phyloP scores from a whole-genome alignment of 345 rosid genomes.

The Turnera subulata region DNA sequence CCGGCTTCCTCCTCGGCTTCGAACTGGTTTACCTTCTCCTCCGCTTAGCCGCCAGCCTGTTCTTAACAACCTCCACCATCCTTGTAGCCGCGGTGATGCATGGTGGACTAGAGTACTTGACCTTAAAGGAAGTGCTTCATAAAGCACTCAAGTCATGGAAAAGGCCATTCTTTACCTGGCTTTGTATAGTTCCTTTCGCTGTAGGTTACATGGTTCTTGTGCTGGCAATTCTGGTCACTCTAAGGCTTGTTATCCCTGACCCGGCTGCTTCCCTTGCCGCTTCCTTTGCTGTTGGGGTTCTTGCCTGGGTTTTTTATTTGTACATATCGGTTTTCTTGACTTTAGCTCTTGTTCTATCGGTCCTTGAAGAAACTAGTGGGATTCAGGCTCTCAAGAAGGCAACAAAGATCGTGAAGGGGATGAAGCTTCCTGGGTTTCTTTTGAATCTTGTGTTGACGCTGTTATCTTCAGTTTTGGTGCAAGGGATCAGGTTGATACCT shows the following conservation, averaged over 20 bases:
- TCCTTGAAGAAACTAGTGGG: constrained; percentile 48
- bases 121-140: constrained; percentile 23
- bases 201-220: constrained; percentile 33
- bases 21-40: constrained; percentile 19
- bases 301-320: constrained; percentile 19
- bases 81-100: constrained; percentile 32
- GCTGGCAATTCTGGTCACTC: constrained; percentile 10
- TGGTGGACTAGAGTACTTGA: constrained; percentile 6
- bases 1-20: constrained; percentile 14
- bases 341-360: constrained; percentile 49
- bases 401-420: constrained; percentile 43
- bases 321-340: constrained; percentile 47
- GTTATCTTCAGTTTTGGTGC: constrained; percentile 8
- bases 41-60: constrained; percentile 15
- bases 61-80: constrained; percentile 28
- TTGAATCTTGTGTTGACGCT: constrained; percentile 33
- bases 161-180: constrained; percentile 38
- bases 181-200: constrained; percentile 32
- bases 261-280: background rate
- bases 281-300: background rate
- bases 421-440: constrained; percentile 38
- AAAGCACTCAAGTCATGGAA: constrained; percentile 29
- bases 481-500: constrained; percentile 8
- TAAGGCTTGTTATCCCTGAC: constrained; percentile 10
- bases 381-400: constrained; percentile 59